A percentile compares a stretch with the other conserved stretches of the same genome.
Conservation (phyloP, 73 alveolate genomes). For the Paraurostyla sp. region DNA sequence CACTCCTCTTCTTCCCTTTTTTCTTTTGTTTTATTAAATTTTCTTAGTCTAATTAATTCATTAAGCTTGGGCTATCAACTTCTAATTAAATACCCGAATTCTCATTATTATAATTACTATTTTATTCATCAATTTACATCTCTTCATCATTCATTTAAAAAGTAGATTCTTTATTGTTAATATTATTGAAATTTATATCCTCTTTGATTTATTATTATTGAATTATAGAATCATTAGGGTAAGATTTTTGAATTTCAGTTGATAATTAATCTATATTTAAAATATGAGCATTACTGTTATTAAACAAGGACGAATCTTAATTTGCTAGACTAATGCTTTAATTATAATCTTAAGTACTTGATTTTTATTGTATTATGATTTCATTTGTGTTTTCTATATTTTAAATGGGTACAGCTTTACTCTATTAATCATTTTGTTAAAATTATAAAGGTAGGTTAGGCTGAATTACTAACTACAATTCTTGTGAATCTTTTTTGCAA, state of each 20-base stretch:
- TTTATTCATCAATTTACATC: neutral
- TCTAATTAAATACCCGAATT: neutral
- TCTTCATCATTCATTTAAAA: too few relatives aligned
- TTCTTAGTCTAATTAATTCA: neutral
- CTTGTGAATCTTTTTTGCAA: neutral
- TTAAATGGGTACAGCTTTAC: neutral
- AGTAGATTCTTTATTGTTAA: too few relatives aligned
- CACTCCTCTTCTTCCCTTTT: constrained; percentile 32
- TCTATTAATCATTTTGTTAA: neutral
- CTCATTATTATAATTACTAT: neutral
- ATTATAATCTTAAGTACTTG: too few relatives aligned
- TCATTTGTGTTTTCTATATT: neutral
- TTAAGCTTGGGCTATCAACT: neutral
- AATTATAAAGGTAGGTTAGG: neutral
- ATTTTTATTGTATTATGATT: neutral
- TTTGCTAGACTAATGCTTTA: neutral
- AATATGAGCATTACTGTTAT: neutral
- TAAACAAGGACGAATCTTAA: neutral
- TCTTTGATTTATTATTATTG: neutral
- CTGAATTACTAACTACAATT: neutral
- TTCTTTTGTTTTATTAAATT: neutral
- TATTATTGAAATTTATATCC: neutral
- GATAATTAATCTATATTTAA: neutral
- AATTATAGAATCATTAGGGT: neutral
- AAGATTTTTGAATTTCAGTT: neutral